Percentiles rank a stretch among this genome's conserved stretches.
Conservation (phyloP, 331 rosid species). For the Cucumis variabilis region DNA sequence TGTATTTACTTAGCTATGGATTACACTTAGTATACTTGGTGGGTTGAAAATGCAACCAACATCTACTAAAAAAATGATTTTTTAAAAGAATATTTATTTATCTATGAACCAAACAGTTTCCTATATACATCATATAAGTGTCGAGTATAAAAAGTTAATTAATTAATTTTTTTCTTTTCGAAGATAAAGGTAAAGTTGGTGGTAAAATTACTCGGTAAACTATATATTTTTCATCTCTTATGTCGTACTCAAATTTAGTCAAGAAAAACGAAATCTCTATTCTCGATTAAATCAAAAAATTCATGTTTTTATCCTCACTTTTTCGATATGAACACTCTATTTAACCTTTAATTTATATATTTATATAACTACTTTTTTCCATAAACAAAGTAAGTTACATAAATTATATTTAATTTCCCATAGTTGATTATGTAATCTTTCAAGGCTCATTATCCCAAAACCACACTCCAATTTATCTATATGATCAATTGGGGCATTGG, state of each 20-base stretch:
- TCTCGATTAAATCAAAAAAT: not conserved
- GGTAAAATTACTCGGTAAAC: too few species aligned
- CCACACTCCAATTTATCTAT: not conserved
- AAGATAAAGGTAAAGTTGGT: too few species aligned
- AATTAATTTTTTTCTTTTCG: too few species aligned
- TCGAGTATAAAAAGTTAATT: too few species aligned
- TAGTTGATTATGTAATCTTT: slow-evolving; percentile 22
- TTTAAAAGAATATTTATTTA: too few species aligned
- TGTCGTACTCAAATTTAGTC: not conserved
- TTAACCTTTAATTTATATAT: too few species aligned
- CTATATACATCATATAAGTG: too few species aligned
- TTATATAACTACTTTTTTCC: not conserved
- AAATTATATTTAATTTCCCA: not conserved
- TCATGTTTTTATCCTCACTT: not conserved
- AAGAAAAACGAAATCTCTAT: not conserved
- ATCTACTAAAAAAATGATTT: too few species aligned
- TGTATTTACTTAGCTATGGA: too few species aligned
- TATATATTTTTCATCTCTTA: not conserved
- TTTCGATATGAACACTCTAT: not conserved
- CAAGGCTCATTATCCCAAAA: slow-evolving; percentile 27
- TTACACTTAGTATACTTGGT: too few species aligned
- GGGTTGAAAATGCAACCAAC: too few species aligned
- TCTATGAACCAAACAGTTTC: too few species aligned
- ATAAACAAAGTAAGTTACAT: not conserved
- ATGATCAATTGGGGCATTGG: slow-evolving; percentile 6